Evolutionary conservation across 108 stramenopile species (phyloP).

Genomic region (Mayamaea pseudoterrestris): DNA sequence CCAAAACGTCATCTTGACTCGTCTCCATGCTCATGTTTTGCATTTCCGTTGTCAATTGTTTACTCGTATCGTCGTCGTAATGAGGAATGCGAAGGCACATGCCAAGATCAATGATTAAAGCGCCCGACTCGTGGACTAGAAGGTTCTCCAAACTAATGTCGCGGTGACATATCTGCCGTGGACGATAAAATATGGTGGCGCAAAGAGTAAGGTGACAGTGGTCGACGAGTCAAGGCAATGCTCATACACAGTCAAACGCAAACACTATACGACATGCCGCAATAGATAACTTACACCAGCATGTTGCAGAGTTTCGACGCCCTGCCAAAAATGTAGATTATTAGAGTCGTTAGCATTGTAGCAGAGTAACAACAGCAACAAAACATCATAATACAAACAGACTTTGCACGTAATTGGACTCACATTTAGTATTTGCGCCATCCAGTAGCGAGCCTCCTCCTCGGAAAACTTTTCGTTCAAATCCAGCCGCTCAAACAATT

Average conservation of each 20-base stretch:
- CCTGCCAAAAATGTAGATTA: constrained; percentile 17
- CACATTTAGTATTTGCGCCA: constrained; percentile 72
- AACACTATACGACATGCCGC: too few species aligned
- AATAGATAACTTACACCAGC: too few species aligned
- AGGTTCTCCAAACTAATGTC: constrained; percentile 88
- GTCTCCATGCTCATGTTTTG: constrained; percentile 25
- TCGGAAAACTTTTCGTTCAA: constrained; percentile 62
- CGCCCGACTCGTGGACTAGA: constrained; percentile 43
- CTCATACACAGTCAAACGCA: too few species aligned
- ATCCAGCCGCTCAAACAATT: constrained; percentile 74
- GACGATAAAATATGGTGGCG: too few species aligned
- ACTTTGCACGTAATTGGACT: constrained; percentile 10
- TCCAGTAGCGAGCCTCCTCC: constrained; percentile 70
- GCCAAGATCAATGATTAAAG: constrained; percentile 87
- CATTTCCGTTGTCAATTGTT: constrained; percentile 16
- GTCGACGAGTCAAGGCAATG: too few species aligned
- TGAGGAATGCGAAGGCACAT: constrained; percentile 82
- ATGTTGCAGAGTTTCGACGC: constrained; percentile 65
- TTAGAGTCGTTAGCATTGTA: not conserved
- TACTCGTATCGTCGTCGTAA: constrained; percentile 4
- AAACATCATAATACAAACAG: not conserved
- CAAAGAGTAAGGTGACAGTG: too few species aligned
- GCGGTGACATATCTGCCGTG: constrained; percentile 76
- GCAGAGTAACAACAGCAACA: not conserved
- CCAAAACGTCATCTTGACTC: not conserved